Conservation (phyloP, 768 basidiomycete species). For the Panellus pusillus region DNA sequence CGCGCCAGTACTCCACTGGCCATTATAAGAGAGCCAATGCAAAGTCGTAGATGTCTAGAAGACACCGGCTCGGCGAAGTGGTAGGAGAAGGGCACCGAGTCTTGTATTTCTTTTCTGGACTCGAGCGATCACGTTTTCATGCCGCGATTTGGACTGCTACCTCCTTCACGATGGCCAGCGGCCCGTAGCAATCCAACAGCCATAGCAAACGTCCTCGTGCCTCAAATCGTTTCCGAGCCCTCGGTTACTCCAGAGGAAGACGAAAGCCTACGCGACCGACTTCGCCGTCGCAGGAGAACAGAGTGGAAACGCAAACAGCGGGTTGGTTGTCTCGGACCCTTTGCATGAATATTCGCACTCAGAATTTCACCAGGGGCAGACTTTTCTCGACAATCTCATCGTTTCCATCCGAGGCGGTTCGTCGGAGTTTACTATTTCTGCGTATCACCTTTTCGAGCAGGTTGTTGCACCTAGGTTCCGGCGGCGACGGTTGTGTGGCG, state of each 20-base stretch:
- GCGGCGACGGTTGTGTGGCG: slow-evolving; percentile 90
- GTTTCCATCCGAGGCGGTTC: slow-evolving; percentile 14
- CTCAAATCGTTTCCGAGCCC: neutral
- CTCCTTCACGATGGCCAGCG: slow-evolving; percentile 10
- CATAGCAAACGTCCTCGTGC: neutral
- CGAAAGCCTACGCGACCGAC: slow-evolving; percentile 37
- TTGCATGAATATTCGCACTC: slow-evolving; percentile 10
- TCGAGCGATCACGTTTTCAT: neutral
- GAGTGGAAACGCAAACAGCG: slow-evolving; percentile 78
- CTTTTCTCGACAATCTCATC: slow-evolving; percentile 80
- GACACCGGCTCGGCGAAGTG: too few relatives aligned
- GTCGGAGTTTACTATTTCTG: slow-evolving; percentile 5
- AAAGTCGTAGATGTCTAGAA: too few relatives aligned
- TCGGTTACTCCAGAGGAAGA: slow-evolving; percentile 12
- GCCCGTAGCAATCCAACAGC: neutral
- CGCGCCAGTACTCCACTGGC: too few relatives aligned
- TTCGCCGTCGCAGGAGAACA: slow-evolving; percentile 53
- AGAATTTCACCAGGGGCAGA: slow-evolving; percentile 54
- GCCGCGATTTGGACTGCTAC: slow-evolving; percentile 14
- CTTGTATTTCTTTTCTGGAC: too few relatives aligned
- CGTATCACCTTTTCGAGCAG: slow-evolving; percentile 1
- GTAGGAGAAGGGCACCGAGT: too few relatives aligned
- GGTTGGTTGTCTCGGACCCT: slow-evolving; percentile 38
- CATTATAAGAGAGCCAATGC: too few relatives aligned
- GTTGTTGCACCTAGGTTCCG: slow-evolving; percentile 54